These are phyloP conservation scores for Myxozyma geophila DNA, from an alignment of 805 yeast genomes.

Conservation along the genomic window DNA sequence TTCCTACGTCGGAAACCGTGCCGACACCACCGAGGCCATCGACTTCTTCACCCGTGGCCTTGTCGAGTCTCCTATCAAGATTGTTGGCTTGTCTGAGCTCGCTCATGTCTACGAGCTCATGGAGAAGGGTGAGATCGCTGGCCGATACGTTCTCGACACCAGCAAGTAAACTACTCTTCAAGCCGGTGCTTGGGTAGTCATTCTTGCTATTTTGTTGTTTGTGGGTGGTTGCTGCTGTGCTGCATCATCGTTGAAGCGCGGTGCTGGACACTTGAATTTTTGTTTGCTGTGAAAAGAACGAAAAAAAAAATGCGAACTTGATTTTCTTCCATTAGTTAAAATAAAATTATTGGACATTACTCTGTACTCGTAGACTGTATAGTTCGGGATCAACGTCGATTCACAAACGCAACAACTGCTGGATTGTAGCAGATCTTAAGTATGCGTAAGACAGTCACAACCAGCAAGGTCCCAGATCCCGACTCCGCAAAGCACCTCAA, in stretches of 20 bases:
- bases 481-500: no score
- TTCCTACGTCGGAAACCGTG: slow-evolving; percentile 88
- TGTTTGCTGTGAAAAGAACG: no score
- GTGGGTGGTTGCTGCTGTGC: background rate
- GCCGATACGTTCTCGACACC: slow-evolving; percentile 87
- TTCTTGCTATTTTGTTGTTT: background rate
- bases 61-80: slow-evolving; percentile 71
- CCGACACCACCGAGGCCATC: slow-evolving; percentile 80
- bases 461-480: no score
- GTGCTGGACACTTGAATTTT: background rate
- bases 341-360: no score
- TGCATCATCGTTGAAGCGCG: no score
- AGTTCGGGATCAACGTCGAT: no score
- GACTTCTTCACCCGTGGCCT: slow-evolving; percentile 74
- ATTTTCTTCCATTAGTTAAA: no score
- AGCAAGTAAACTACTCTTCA: slow-evolving; percentile 46
- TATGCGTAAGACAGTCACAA: no score
- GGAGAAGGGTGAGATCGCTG: slow-evolving; percentile 83
- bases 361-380: no score
- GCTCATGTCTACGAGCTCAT: slow-evolving; percentile 72
- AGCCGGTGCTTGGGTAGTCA: background rate
- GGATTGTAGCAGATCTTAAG: no score
- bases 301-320: no score
- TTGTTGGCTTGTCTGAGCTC: slow-evolving; percentile 75
- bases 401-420: no score